These are phyloP conservation scores for Tylopilus cervinicoccineus DNA, from an alignment of 768 basidiomycete genomes.

Conservation along the genomic window DNA sequence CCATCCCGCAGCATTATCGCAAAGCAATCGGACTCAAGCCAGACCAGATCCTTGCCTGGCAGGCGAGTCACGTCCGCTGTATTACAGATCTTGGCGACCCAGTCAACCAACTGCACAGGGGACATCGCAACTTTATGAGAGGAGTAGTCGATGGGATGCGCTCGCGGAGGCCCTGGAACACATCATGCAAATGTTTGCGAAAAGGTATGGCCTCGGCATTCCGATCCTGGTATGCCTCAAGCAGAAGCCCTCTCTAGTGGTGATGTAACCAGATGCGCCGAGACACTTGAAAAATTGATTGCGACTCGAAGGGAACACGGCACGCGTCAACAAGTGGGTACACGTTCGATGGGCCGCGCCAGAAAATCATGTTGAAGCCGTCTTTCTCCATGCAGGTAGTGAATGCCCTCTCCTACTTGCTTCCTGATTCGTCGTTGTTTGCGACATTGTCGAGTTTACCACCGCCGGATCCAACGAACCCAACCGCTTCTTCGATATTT, in stretches of 20 bases:
- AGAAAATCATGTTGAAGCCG: neutral
- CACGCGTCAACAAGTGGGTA: slow-evolving; percentile 50
- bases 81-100: slow-evolving; percentile 6
- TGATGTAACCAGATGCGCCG: slow-evolving; percentile 77
- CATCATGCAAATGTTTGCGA: slow-evolving; percentile 54
- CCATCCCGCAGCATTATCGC: slow-evolving; percentile 57
- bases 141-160: slow-evolving; percentile 52
- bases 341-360: neutral
- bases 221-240: neutral
- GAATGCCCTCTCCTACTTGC: slow-evolving; percentile 59
- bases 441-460: slow-evolving; percentile 62
- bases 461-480: slow-evolving; percentile 71
- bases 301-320: slow-evolving; percentile 59
- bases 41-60: slow-evolving; percentile 76
- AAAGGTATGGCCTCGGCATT: slow-evolving; percentile 42
- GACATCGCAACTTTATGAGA: slow-evolving; percentile 68
- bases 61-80: slow-evolving; percentile 44
- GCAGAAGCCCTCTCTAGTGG: slow-evolving; percentile 40
- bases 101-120: slow-evolving; percentile 45
- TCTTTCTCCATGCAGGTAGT: slow-evolving; percentile 48
- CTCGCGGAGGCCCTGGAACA: slow-evolving; percentile 50
- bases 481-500: slow-evolving; percentile 55
- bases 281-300: slow-evolving; percentile 74
- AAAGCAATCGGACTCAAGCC: slow-evolving; percentile 72
- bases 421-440: slow-evolving; percentile 71